Percentiles rank a stretch among this genome's conserved stretches.
These are phyloP conservation scores for Trichosporon ovoides DNA, from an alignment of 1,284 basidiomycete genomes.

Conservation along the genomic window DNA sequence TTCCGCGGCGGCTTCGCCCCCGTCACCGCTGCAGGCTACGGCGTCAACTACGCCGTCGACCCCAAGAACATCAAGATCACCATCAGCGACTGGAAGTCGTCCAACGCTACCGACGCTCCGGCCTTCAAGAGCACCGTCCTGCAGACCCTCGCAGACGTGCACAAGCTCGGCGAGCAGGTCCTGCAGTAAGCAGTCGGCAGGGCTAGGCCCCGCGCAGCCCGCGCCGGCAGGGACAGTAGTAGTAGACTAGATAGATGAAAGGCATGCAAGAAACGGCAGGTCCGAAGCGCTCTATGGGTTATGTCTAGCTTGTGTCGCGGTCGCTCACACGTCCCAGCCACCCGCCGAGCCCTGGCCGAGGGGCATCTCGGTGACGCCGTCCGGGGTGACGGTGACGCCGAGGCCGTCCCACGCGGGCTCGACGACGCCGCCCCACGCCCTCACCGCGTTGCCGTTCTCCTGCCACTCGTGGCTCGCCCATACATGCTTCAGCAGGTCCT, in stretches of 20 bases:
- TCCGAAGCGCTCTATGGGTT: too few relatives aligned
- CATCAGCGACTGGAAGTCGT: conserved; percentile 13
- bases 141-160: conserved; percentile 10
- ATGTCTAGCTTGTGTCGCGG: too few relatives aligned
- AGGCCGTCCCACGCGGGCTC: conserved; percentile 44
- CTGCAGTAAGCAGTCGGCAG: neutral
- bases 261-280: too few relatives aligned
- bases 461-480: conserved; percentile 17
- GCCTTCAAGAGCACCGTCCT: conserved; percentile 8
- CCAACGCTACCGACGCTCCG: conserved; percentile 2
- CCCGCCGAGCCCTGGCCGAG: conserved; percentile 13
- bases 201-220: too few relatives aligned
- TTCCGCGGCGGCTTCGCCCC: conserved; percentile 18
- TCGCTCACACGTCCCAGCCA: conserved; percentile 8
- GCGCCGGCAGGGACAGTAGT: too few relatives aligned
- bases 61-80: conserved; percentile 14
- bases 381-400: conserved; percentile 22
- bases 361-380: conserved; percentile 12
- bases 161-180: conserved; percentile 7
- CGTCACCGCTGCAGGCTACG: conserved; percentile 11
- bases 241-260: too few relatives aligned
- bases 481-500: conserved; percentile 16
- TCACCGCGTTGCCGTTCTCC: conserved; percentile 7
- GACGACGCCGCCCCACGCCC: conserved; percentile 24
- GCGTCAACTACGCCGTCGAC: conserved; percentile 18